A percentile compares a stretch with the other conserved stretches of the same genome.
phyloP scores from a whole-genome alignment of 169 alveolate genomes.

The Plasmodium knowlesi region DNA sequence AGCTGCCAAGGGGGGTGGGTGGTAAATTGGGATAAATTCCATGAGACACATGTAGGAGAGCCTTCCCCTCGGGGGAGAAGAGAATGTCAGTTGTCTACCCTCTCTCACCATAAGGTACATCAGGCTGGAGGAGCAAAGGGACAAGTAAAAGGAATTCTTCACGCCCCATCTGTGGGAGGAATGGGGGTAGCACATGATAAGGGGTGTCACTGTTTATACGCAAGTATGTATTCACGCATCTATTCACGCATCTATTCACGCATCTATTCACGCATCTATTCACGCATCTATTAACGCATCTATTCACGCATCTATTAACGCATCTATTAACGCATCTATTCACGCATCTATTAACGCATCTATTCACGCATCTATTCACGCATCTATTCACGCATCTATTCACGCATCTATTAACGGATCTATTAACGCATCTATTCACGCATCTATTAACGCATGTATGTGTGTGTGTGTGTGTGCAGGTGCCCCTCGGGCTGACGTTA shows the following conservation, averaged over 20 bases:
- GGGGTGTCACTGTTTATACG: not conserved
- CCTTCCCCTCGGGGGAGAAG: not conserved
- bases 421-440: not conserved
- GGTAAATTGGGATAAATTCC: not conserved
- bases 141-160: constrained; percentile 52
- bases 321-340: too few relatives aligned
- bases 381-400: not conserved
- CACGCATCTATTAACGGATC: too few relatives aligned
- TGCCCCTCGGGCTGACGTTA: not conserved
- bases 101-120: constrained; percentile 60
- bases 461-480: not conserved
- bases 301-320: not conserved
- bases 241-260: not conserved
- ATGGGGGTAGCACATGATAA: not conserved
- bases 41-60: not conserved
- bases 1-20: not conserved
- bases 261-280: not conserved
- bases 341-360: not conserved
- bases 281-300: too few relatives aligned
- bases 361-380: not conserved
- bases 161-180: constrained; percentile 57
- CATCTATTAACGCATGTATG: not conserved
- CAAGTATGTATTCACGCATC: not conserved
- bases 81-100: not conserved
- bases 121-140: constrained; percentile 41